Percentiles rank a stretch among this genome's conserved stretches.
Conservation (phyloP, 2,329 filamentous ascomycete species). For the Clonostachys solani region DNA sequence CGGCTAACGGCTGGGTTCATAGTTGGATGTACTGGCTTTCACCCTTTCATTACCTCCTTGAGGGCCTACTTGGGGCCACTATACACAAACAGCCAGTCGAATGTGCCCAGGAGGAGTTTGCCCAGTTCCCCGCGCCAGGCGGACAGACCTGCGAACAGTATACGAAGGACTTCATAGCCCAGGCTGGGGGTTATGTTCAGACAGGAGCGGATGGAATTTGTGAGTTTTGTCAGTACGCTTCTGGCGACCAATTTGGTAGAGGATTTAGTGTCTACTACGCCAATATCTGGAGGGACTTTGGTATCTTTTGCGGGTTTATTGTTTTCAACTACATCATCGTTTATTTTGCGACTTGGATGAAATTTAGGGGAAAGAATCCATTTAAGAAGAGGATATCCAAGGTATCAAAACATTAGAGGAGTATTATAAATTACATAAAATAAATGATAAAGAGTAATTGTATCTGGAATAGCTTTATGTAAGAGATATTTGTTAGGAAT, state of each 20-base stretch:
- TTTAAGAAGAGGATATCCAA: slow-evolving; percentile 21
- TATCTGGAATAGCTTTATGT: too few species aligned
- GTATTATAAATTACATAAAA: too few species aligned
- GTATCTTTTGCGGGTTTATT: slow-evolving; percentile 60
- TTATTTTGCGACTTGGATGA: slow-evolving; percentile 29
- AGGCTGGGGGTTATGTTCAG: slow-evolving; percentile 57
- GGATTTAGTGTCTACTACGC: slow-evolving; percentile 57
- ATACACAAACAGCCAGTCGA: slow-evolving; percentile 49
- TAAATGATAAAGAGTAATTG: too few species aligned
- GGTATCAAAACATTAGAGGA: neutral
- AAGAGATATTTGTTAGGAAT: too few species aligned
- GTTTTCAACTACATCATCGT: slow-evolving; percentile 53
- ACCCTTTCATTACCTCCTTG: slow-evolving; percentile 64
- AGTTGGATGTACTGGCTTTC: slow-evolving; percentile 63
- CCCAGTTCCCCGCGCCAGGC: slow-evolving; percentile 54
- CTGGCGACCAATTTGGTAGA: slow-evolving; percentile 55
- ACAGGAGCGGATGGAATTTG: slow-evolving; percentile 52
- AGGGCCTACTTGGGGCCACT: slow-evolving; percentile 53
- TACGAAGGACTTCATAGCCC: slow-evolving; percentile 42
- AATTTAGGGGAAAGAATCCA: slow-evolving; percentile 32
- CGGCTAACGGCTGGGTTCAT: too few species aligned
- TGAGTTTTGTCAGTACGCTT: slow-evolving; percentile 59
- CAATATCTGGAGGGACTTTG: slow-evolving; percentile 63
- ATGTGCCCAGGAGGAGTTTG: slow-evolving; percentile 53
- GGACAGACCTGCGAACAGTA: slow-evolving; percentile 59